Conservation (phyloP, 1,284 basidiomycete species). For the Cryptococcus sp. region DNA sequence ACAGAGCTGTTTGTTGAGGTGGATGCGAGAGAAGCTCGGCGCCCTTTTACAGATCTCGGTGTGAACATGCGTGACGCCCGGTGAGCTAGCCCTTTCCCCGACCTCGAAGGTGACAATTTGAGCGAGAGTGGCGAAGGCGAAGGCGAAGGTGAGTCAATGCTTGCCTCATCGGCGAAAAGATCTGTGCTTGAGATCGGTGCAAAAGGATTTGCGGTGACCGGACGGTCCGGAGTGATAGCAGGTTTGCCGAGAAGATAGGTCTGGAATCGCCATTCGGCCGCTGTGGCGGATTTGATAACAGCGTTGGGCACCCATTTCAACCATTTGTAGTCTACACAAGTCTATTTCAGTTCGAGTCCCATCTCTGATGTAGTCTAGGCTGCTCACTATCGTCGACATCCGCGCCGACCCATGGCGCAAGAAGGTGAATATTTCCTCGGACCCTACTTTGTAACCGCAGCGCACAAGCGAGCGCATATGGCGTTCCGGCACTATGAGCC, state of each 20-base stretch:
- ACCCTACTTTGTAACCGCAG: conserved; percentile 73
- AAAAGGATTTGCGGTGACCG: conserved; percentile 41
- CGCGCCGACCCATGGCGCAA: conserved; percentile 95
- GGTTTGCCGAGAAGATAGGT: conserved; percentile 96
- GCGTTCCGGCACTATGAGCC: conserved; percentile 95
- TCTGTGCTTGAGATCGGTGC: conserved; percentile 24
- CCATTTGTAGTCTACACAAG: conserved; percentile 80
- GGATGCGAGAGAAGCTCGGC: not conserved
- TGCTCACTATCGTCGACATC: conserved; percentile 73
- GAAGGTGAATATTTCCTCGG: conserved; percentile 78
- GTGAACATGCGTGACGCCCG: conserved; percentile 1
- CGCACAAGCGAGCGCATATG: conserved; percentile 87
- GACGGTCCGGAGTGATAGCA: conserved; percentile 59
- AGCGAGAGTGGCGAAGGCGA: no score
- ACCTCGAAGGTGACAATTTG: not conserved
- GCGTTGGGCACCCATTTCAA: conserved; percentile 93
- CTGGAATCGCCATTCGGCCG: conserved; percentile 95
- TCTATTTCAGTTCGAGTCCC: not conserved
- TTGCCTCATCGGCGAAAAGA: not conserved
- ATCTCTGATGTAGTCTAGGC: not conserved
- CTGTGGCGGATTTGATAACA: conserved; percentile 90
- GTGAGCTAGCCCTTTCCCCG: not conserved
- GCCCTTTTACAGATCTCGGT: not conserved
- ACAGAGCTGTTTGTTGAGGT: not conserved
- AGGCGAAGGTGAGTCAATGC: not conserved